Base-by-base conservation (phyloP, 1,139 yeast genomes). In the Saccharomyces hybrid region DNA sequence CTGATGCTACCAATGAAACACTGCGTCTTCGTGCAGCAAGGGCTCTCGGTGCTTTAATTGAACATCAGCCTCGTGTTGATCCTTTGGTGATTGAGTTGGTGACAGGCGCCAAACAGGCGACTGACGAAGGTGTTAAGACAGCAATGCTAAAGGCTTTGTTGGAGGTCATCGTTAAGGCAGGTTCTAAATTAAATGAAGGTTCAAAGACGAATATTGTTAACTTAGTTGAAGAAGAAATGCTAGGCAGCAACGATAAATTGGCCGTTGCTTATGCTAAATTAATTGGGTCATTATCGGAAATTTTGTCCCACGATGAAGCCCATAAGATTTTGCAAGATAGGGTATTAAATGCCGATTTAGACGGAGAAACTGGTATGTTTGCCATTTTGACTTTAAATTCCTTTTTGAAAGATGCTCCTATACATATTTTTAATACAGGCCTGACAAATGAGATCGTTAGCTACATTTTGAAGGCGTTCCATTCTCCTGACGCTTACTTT, bases 31-130 rank as follows among this genome's bases (percentile, higher is more conserved):
- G 96, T 60, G 96, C 98, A n/a, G 97, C 96, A 42, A 80, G 78
- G 63, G 98, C 97, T 0, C 76, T 93, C 62, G 96, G 96, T 53
- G 83, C 91, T 7, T 78, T 93, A 67, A 88, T 93, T 65, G 86
- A 84, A 62, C 83, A 87, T 68, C 98, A 91, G 71, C 93, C 98
- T 8, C 82, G 97, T 68, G 93, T 93, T 57, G 99, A 93, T 69
- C 96, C 98, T 3, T 78, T 93, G 57, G 88, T 91, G 13, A 80
- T 87, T 47, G 98, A 91, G 67, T 78, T 91, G 60, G 84, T 89
- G 13, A 73, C 84, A 47, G 95, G 95, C 52, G 88, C 90, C 11
- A 84, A 81, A 64, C 77, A 77, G 57, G 71, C 82, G 11, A 73
- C 77, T 8, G 81, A 79, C 54, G 73, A 75, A 44, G 96, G 91